Conservation (phyloP, 106 monocot species). For the Narthecium ossifragum region DNA sequence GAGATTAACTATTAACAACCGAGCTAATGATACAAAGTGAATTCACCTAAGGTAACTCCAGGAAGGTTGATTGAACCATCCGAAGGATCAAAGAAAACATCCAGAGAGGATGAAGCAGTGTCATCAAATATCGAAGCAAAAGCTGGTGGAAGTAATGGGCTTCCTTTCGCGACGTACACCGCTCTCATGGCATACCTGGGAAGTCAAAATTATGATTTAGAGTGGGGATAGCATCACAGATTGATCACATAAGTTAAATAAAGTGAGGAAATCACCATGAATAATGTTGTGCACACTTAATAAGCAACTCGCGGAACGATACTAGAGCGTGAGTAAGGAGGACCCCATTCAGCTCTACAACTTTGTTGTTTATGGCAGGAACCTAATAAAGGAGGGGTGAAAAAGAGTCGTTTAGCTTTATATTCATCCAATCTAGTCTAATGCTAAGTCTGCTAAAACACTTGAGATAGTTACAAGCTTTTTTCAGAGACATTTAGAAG, state of each 20-base stretch:
- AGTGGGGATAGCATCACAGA: too few species aligned
- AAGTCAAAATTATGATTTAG: constrained; percentile 5
- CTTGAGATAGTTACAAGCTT: too few species aligned
- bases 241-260: too few species aligned
- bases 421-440: not conserved
- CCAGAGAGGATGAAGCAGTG: constrained; percentile 82
- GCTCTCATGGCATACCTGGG: constrained; percentile 77
- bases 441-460: too few species aligned
- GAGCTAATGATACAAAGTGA: not conserved
- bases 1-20: too few species aligned
- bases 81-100: constrained; percentile 95
- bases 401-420: not conserved
- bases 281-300: constrained; percentile 92
- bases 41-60: constrained; percentile 72
- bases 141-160: constrained; percentile 79
- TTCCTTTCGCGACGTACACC: constrained; percentile 80
- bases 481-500: not conserved
- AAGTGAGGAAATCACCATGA: too few species aligned
- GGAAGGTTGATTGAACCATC: constrained; percentile 77
- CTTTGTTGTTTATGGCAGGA: constrained; percentile 54
- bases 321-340: constrained; percentile 81
- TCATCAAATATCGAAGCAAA: constrained; percentile 96
- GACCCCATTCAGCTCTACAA: constrained; percentile 78
- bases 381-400: constrained; percentile 36
- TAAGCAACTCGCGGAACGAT: constrained; percentile 58